These are phyloP conservation scores for Aspergillus cejpii DNA, from an alignment of 2,329 filamentous ascomycete species.

Conservation along the genomic window DNA sequence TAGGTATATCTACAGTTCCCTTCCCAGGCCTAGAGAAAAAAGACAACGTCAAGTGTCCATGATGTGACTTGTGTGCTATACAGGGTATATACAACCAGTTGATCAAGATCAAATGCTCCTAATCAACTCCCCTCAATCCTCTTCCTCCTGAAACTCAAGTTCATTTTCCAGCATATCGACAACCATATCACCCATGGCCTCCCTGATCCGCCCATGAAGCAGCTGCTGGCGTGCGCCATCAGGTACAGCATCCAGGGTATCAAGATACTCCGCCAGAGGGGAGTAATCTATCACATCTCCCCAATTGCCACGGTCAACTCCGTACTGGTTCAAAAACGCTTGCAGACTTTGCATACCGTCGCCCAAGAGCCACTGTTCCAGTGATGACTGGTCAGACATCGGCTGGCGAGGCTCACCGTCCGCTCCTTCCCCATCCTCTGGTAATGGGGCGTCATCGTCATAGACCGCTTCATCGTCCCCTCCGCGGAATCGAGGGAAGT, in stretches of 20 bases:
- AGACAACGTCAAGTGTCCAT: no score
- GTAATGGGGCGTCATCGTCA: slow-evolving; percentile 7
- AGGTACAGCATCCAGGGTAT: slow-evolving; percentile 25
- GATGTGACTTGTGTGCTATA: neutral
- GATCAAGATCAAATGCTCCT: neutral
- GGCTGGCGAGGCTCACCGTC: slow-evolving; percentile 17
- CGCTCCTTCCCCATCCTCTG: slow-evolving; percentile 10
- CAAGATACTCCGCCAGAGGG: slow-evolving; percentile 34
- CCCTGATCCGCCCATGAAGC: slow-evolving; percentile 28
- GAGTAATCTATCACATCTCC: slow-evolving; percentile 31
- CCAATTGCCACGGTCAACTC: slow-evolving; percentile 41
- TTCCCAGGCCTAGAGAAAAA: no score
- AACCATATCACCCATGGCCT: slow-evolving; percentile 32
- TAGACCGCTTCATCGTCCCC: slow-evolving; percentile 16
- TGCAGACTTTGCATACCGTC: slow-evolving; percentile 32
- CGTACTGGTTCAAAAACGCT: slow-evolving; percentile 34
- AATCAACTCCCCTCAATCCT: slow-evolving; percentile 17
- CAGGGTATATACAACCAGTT: neutral
- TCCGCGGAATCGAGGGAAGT: slow-evolving; percentile 20
- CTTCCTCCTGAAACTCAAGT: slow-evolving; percentile 27
- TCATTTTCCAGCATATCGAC: slow-evolving; percentile 35
- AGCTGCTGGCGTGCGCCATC: slow-evolving; percentile 22
- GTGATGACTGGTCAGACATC: slow-evolving; percentile 21
- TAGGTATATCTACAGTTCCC: no score
- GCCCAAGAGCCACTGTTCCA: slow-evolving; percentile 31